A percentile compares a stretch with the other conserved stretches of the same genome.
These are phyloP conservation scores for Bipolaris zeicola DNA, from an alignment of 2,329 filamentous ascomycete species.

Conservation along the genomic window DNA sequence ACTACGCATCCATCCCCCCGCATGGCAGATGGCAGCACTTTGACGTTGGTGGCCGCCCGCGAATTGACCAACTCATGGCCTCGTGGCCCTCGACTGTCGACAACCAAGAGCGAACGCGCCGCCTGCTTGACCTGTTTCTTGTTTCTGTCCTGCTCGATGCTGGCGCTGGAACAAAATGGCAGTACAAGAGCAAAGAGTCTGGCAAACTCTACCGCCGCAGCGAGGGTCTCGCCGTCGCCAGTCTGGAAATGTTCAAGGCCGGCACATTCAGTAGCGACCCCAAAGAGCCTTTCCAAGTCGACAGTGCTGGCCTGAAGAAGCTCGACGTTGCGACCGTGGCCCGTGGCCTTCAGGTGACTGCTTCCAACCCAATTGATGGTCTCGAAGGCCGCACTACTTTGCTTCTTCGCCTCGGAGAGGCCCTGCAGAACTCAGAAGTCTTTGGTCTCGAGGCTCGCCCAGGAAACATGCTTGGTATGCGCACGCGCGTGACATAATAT, in stretches of 20 bases:
- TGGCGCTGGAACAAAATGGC: slow-evolving; percentile 88
- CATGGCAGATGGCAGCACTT: slow-evolving; percentile 84
- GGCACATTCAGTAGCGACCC: slow-evolving; percentile 86
- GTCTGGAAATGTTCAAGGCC: slow-evolving; percentile 89
- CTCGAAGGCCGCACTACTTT: slow-evolving; percentile 83
- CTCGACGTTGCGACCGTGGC: slow-evolving; percentile 77
- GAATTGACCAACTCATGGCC: slow-evolving; percentile 71
- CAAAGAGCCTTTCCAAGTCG: slow-evolving; percentile 84
- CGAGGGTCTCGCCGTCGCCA: slow-evolving; percentile 81
- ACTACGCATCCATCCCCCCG: slow-evolving; percentile 77
- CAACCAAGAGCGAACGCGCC: slow-evolving; percentile 72
- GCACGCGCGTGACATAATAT: slow-evolving; percentile 17
- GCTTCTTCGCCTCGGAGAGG: slow-evolving; percentile 74
- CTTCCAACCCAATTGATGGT: slow-evolving; percentile 80
- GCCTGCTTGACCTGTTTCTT: slow-evolving; percentile 77
- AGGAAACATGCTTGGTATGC: slow-evolving; percentile 87
- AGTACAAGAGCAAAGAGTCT: slow-evolving; percentile 89
- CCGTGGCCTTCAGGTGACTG: slow-evolving; percentile 81
- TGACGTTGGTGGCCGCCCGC: slow-evolving; percentile 75
- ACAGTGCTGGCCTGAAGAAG: slow-evolving; percentile 76
- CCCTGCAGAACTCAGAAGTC: slow-evolving; percentile 78
- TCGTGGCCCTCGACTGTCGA: slow-evolving; percentile 73
- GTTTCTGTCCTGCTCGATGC: slow-evolving; percentile 84
- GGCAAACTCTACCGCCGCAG: slow-evolving; percentile 81
- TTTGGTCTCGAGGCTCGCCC: slow-evolving; percentile 85